Evolutionary conservation across 2,329 filamentous ascomycete genomes (phyloP).

Genomic region (Fusarium staphyleae): DNA sequence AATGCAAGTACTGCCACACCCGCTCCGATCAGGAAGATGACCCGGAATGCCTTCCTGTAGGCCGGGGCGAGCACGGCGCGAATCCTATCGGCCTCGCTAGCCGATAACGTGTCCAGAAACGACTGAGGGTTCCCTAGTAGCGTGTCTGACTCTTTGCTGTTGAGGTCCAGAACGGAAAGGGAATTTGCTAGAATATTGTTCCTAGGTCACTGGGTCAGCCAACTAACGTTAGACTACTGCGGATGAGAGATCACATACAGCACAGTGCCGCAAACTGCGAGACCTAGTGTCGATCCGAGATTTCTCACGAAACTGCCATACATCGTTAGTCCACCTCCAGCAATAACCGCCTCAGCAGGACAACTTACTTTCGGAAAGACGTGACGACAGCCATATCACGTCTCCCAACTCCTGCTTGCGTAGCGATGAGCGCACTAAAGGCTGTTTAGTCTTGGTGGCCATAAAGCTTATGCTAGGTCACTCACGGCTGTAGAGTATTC

Average conservation of each 20-base stretch:
- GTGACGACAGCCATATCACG: conserved; percentile 54
- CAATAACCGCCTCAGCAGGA: accelerated
- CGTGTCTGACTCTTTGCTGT: conserved; percentile 30
- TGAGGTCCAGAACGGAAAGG: conserved; percentile 40
- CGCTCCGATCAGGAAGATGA: conserved; percentile 50
- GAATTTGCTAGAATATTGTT: conserved; percentile 48
- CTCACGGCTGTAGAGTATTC: conserved; percentile 59
- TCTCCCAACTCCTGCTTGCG: conserved; percentile 63
- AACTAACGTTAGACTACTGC: background rate
- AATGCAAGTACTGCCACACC: conserved; percentile 47
- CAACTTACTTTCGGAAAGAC: conserved; percentile 52
- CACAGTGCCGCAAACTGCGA: conserved; percentile 50
- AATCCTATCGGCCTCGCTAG: conserved; percentile 42
- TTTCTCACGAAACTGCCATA: conserved; percentile 49
- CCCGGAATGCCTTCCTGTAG: conserved; percentile 47
- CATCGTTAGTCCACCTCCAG: background rate
- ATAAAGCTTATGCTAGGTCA: background rate
- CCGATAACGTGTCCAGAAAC: conserved; percentile 42
- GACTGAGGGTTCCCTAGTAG: conserved; percentile 46
- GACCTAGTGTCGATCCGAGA: conserved; percentile 49
- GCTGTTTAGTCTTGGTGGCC: background rate
- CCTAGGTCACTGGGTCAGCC: conserved; percentile 26
- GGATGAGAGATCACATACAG: conserved; percentile 39
- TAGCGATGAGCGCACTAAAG: conserved; percentile 55
- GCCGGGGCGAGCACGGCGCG: conserved; percentile 46